phyloP scores from a whole-genome alignment of 2,329 filamentous ascomycete species.

The Diaporthe batatas region DNA sequence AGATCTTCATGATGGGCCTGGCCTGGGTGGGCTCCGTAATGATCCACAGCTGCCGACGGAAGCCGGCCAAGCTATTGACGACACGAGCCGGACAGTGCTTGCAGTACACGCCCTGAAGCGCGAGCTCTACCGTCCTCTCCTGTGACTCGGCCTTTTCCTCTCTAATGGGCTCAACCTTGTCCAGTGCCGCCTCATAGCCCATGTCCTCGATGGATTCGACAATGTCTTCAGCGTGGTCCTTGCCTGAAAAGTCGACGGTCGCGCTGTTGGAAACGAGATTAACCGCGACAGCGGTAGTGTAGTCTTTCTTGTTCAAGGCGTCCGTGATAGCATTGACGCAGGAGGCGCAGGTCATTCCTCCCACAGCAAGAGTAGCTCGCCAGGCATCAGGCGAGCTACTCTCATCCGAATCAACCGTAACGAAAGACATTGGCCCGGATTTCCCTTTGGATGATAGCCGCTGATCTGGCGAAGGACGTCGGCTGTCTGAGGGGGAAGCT shows the following conservation, averaged over 20 bases:
- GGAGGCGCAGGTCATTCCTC: slow-evolving; percentile 80
- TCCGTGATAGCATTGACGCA: slow-evolving; percentile 75
- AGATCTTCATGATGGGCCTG: slow-evolving; percentile 76
- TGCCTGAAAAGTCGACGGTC: slow-evolving; percentile 67
- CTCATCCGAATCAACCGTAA: slow-evolving; percentile 53
- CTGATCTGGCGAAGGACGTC: not conserved
- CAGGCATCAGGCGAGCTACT: slow-evolving; percentile 53
- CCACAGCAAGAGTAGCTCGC: slow-evolving; percentile 70
- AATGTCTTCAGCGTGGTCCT: slow-evolving; percentile 60
- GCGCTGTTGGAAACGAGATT: slow-evolving; percentile 78
- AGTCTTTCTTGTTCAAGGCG: slow-evolving; percentile 69
- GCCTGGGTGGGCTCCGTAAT: slow-evolving; percentile 68
- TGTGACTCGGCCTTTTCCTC: slow-evolving; percentile 47
- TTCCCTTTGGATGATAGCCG: not conserved
- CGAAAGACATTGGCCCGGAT: slow-evolving; percentile 45
- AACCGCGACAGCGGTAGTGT: slow-evolving; percentile 70
- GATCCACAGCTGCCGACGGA: slow-evolving; percentile 66
- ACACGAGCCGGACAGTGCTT: slow-evolving; percentile 76
- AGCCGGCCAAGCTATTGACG: slow-evolving; percentile 64
- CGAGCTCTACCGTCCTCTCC: slow-evolving; percentile 72
- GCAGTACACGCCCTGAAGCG: slow-evolving; percentile 81
- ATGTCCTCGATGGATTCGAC: slow-evolving; percentile 70
- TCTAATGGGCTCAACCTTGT: slow-evolving; percentile 59
- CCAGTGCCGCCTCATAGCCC: slow-evolving; percentile 75
- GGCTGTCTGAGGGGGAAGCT: slow-evolving; percentile 10